Conservation (phyloP, 148 eudicot species). For the Chenopodium album region DNA sequence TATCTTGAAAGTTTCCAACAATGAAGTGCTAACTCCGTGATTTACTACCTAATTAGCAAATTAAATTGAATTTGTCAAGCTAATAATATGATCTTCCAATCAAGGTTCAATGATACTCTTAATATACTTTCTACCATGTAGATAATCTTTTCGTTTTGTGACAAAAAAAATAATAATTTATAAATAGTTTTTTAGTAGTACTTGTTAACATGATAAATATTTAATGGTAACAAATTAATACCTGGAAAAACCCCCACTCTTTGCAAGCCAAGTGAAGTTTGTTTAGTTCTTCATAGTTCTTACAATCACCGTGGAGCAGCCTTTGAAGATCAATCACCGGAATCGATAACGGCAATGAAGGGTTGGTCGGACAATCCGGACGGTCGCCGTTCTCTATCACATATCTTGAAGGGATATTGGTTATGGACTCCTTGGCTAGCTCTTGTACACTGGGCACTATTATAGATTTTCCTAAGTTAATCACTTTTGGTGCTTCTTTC, state of each 20-base stretch:
- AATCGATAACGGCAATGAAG: conserved; percentile 6
- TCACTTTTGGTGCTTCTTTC: conserved; percentile 12
- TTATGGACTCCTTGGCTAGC: conserved; percentile 40
- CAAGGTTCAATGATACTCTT: too few species aligned
- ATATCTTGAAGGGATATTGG: conserved; percentile 43
- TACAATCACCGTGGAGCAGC: conserved; percentile 19
- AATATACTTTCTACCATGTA: too few species aligned
- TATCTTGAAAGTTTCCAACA: conserved; percentile 41
- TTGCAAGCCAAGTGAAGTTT: conserved; percentile 45
- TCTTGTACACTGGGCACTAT: conserved; percentile 64
- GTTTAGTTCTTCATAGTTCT: conserved; percentile 35
- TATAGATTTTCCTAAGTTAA: conserved; percentile 47
- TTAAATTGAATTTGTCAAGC: too few species aligned
- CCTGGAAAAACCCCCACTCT: conserved; percentile 70
- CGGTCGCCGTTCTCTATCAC: conserved; percentile 28
- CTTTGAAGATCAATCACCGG: conserved; percentile 41
- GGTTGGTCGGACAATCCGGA: neutral
- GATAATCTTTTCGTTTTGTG: too few species aligned
- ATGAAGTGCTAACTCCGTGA: conserved; percentile 42
- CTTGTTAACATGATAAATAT: too few species aligned
- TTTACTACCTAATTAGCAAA: conserved; percentile 37
- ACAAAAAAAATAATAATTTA: too few species aligned
- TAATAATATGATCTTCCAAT: neutral
- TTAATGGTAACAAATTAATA: neutral
- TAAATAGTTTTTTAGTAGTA: too few species aligned